A percentile compares a stretch with the other conserved stretches of the same genome.
Evolutionary conservation across 306 rosid species (phyloP).

Genomic region (Trifolium subterraneum): DNA sequence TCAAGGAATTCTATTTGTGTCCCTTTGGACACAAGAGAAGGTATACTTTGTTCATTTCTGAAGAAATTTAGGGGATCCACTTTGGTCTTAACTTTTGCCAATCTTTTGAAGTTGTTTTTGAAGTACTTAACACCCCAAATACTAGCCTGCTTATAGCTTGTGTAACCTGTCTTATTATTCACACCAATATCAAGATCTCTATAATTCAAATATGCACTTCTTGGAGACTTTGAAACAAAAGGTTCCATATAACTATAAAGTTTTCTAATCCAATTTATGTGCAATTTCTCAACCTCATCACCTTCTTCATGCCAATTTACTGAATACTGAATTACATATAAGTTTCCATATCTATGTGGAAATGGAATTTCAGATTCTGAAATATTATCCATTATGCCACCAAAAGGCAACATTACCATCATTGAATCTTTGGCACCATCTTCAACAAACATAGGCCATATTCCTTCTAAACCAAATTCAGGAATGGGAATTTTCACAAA

Average conservation of each 20-base stretch:
- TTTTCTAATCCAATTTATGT: conserved; percentile 41
- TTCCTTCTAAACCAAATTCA: conserved; percentile 37
- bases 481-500: conserved; percentile 42
- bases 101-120: conserved; percentile 36
- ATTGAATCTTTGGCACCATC: conserved; percentile 25
- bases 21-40: background rate
- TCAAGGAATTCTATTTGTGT: background rate
- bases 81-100: conserved; percentile 37
- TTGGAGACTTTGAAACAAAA: conserved; percentile 14
- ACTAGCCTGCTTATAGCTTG: conserved; percentile 41
- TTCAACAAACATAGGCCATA: conserved; percentile 45
- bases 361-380: conserved; percentile 45
- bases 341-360: conserved; percentile 43
- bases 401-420: conserved; percentile 41
- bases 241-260: conserved; percentile 6
- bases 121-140: conserved; percentile 47
- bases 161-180: conserved; percentile 34
- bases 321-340: conserved; percentile 32
- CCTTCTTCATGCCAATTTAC: conserved; percentile 42
- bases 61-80: conserved; percentile 39
- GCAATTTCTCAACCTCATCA: conserved; percentile 23
- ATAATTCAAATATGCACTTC: background rate
- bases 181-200: conserved; percentile 18
- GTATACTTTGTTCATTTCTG: conserved; percentile 12
- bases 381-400: conserved; percentile 49